phyloP scores from a whole-genome alignment of 2,329 filamentous ascomycete species.

The Fusarium phyllophilum region DNA sequence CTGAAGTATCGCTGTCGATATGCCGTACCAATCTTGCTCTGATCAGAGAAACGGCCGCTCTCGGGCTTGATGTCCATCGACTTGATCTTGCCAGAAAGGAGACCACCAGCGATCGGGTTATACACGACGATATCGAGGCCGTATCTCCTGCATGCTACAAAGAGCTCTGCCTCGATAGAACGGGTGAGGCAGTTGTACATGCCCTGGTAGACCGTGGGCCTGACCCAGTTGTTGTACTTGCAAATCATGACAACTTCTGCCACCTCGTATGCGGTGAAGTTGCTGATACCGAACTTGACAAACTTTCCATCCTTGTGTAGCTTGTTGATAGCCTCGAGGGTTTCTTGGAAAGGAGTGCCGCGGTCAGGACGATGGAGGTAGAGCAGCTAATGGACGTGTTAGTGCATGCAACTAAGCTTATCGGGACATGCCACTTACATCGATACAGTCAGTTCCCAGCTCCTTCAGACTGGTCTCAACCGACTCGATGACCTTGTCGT shows the following conservation, averaged over 20 bases:
- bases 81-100: constrained; percentile 85
- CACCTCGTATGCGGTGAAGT: constrained; percentile 88
- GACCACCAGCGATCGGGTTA: constrained; percentile 83
- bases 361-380: constrained; percentile 61
- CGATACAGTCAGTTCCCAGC: constrained; percentile 76
- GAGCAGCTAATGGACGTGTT: constrained; percentile 44
- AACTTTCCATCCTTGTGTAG: constrained; percentile 90
- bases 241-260: constrained; percentile 85
- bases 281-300: constrained; percentile 80
- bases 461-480: constrained; percentile 77
- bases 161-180: constrained; percentile 77
- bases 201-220: constrained; percentile 84
- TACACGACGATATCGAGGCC: constrained; percentile 83
- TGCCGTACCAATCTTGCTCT: constrained; percentile 60
- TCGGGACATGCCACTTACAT: constrained; percentile 57
- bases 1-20: constrained; percentile 80
- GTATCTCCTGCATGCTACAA: constrained; percentile 78
- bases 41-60: constrained; percentile 76
- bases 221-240: constrained; percentile 82
- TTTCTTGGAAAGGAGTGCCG: constrained; percentile 79
- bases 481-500: constrained; percentile 70
- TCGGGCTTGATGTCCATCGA: constrained; percentile 68
- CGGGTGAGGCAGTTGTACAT: constrained; percentile 89
- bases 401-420: background rate
- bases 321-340: constrained; percentile 79